These are phyloP conservation scores for Mycena filopes DNA, from an alignment of 768 basidiomycete genomes.

Conservation along the genomic window DNA sequence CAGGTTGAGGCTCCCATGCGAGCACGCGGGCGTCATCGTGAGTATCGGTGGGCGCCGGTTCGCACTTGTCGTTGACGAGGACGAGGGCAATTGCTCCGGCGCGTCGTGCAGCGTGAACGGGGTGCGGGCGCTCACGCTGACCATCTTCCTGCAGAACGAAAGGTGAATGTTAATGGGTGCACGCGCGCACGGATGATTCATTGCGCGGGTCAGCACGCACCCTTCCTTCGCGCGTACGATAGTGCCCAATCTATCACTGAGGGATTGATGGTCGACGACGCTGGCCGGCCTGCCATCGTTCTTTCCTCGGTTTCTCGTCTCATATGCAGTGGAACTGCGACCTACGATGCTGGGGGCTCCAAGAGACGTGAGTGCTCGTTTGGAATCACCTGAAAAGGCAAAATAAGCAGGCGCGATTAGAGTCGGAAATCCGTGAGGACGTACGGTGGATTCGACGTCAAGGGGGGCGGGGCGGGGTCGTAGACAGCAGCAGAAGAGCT, in stretches of 20 bases:
- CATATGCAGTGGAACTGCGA: neutral
- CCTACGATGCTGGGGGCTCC: neutral
- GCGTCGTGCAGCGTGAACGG: conserved; percentile 22
- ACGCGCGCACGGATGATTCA: neutral
- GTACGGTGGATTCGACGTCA: conserved; percentile 9
- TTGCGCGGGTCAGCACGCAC: conserved; percentile 5
- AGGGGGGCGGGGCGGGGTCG: neutral
- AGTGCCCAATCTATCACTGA: conserved; percentile 17
- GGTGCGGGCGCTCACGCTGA: conserved; percentile 28
- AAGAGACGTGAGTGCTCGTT: conserved; percentile 23
- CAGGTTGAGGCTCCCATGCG: conserved; percentile 12
- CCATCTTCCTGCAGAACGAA: conserved; percentile 21
- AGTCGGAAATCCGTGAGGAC: too few species aligned
- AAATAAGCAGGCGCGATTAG: too few species aligned
- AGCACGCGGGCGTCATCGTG: conserved; percentile 27
- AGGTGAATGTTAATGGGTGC: neutral
- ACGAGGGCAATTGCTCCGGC: neutral
- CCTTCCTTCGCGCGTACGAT: conserved; percentile 29
- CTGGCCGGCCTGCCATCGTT: neutral
- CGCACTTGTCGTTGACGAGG: neutral
- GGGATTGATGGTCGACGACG: conserved; percentile 22
- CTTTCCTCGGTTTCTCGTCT: neutral
- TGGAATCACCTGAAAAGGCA: conserved; percentile 27
- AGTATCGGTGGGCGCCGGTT: conserved; percentile 24
- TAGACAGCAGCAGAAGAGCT: conserved; percentile 6